Evolutionary conservation across 192 early-diverging fungal genomes (phyloP).

Genomic region (Coemansia sp.): DNA sequence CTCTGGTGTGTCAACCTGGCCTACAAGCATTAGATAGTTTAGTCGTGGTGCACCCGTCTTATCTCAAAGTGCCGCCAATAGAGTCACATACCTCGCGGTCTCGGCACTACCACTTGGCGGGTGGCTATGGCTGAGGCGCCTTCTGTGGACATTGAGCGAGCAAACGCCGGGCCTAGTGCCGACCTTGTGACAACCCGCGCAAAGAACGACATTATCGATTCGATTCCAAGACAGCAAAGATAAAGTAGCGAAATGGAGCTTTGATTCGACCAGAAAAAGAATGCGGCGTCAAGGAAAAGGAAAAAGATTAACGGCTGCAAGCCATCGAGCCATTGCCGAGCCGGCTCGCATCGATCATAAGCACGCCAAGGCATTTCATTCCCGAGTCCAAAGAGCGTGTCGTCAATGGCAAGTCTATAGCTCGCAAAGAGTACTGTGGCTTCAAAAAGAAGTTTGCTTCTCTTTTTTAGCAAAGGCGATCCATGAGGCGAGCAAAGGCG

Average conservation of each 20-base stretch:
- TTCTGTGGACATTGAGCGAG: constrained; percentile 25
- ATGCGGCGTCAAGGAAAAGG: not conserved
- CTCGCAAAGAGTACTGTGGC: not conserved
- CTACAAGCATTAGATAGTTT: constrained; percentile 1
- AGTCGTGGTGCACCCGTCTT: not conserved
- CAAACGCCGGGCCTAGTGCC: constrained; percentile 4
- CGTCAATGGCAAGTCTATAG: not conserved
- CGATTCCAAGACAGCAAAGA: not conserved
- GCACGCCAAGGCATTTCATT: not conserved
- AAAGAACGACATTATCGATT: constrained; percentile 24
- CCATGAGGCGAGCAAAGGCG: not conserved
- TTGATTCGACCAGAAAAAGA: not conserved
- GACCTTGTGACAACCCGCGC: constrained; percentile 15
- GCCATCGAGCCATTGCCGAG: not conserved
- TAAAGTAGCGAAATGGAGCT: not conserved
- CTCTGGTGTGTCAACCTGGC: constrained; percentile 27
- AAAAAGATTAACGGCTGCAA: not conserved
- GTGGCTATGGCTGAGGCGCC: not conserved
- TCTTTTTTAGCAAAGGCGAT: not conserved
- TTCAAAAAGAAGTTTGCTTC: not conserved
- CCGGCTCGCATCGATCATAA: not conserved
- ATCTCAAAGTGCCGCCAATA: not conserved
- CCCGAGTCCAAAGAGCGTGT: not conserved
- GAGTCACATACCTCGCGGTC: constrained; percentile 23
- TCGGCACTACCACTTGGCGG: constrained; percentile 11